These are phyloP conservation scores for Mycena haematopus DNA, from an alignment of 768 basidiomycete genomes.

Conservation along the genomic window DNA sequence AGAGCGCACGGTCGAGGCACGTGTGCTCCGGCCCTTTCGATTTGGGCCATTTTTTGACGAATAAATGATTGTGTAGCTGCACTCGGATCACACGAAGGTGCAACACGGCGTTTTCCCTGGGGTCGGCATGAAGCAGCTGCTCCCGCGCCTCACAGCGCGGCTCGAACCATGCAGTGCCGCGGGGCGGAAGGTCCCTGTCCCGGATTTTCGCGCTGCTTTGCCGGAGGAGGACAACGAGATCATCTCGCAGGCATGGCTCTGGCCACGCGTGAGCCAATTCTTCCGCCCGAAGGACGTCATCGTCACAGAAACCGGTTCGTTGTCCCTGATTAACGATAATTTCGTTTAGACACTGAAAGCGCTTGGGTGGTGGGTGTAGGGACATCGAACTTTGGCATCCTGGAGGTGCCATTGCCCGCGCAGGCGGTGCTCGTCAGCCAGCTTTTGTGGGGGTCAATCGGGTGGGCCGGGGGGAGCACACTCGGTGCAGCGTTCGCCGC, in stretches of 20 bases:
- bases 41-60: background rate
- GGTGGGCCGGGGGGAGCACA: conserved; percentile 68
- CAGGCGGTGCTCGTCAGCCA: conserved; percentile 62
- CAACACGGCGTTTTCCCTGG: conserved; percentile 66
- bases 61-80: conserved; percentile 55
- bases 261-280: conserved; percentile 68
- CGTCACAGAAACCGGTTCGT: conserved; percentile 81
- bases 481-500: conserved; percentile 86
- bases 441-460: conserved; percentile 91
- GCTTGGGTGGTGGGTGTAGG: conserved; percentile 51
- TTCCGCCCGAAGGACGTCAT: conserved; percentile 78
- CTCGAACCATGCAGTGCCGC: conserved; percentile 40
- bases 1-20: conserved; percentile 66
- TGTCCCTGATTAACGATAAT: background rate
- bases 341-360: background rate
- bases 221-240: conserved; percentile 56
- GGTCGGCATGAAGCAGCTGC: conserved; percentile 77
- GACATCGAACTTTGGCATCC: conserved; percentile 84
- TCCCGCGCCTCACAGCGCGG: conserved; percentile 71
- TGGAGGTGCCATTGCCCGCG: conserved; percentile 78
- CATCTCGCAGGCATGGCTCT: conserved; percentile 83
- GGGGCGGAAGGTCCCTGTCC: conserved; percentile 53
- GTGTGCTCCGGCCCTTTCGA: too few relatives aligned
- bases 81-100: conserved; percentile 74
- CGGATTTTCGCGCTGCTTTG: conserved; percentile 46